Conservation (phyloP, 257 asterid species). For the Coffea eugenioides region DNA sequence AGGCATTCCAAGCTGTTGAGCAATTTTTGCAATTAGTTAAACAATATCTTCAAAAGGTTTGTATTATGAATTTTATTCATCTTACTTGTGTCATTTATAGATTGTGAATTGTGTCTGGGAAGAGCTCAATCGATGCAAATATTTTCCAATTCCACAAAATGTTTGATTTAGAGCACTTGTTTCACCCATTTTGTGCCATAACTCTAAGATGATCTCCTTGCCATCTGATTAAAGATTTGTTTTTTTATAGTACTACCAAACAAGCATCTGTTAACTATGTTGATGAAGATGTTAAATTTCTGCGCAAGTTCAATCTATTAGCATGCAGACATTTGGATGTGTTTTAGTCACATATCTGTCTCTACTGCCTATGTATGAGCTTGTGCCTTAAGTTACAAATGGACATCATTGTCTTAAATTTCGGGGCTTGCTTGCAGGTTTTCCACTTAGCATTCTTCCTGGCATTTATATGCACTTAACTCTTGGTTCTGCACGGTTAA, state of each 20-base stretch:
- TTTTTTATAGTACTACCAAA: background rate
- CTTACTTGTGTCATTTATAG: background rate
- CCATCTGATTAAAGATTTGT: background rate
- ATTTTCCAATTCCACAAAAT: background rate
- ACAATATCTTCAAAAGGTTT: conserved; percentile 75
- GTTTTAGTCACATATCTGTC: background rate
- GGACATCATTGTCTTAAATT: background rate
- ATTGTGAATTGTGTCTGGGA: background rate
- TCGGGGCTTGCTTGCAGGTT: background rate
- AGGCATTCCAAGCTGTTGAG: conserved; percentile 94
- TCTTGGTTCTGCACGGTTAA: background rate
- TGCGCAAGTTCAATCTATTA: background rate
- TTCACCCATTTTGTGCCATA: background rate
- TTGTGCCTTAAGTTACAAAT: background rate
- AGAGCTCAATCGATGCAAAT: background rate
- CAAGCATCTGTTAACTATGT: background rate
- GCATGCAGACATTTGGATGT: background rate
- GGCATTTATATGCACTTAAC: conserved; percentile 1
- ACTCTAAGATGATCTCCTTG: background rate
- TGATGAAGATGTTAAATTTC: background rate
- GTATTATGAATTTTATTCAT: conserved; percentile 6
- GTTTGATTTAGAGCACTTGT: background rate
- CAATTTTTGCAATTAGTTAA: conserved; percentile 89
- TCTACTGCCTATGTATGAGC: background rate
- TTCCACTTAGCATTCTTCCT: background rate